phyloP scores from a whole-genome alignment of 2,329 filamentous ascomycete genomes.

The Neonectria sp. region DNA sequence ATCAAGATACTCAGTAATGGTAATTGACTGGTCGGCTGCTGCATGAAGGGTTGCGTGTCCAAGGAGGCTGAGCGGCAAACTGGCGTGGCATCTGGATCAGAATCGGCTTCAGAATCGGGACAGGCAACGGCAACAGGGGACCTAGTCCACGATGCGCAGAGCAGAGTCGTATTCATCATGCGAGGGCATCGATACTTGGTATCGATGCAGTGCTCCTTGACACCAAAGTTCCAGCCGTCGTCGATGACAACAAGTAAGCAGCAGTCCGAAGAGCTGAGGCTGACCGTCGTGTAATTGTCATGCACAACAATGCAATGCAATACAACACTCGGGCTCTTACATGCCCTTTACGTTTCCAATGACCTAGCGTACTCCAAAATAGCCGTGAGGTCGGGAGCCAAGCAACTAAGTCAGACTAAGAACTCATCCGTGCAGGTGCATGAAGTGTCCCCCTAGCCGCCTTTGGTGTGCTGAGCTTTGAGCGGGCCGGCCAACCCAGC shows the following conservation, averaged over 20 bases:
- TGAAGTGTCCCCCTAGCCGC: background rate
- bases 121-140: background rate
- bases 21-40: background rate
- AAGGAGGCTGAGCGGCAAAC: background rate
- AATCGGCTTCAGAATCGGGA: background rate
- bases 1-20: background rate
- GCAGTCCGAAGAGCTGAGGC: too few species aligned
- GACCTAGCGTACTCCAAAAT: background rate
- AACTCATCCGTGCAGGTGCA: background rate
- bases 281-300: too few species aligned
- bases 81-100: background rate
- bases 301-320: background rate
- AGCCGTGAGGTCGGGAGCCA: background rate
- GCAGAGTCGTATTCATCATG: conserved; percentile 3
- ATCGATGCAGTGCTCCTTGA: background rate
- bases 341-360: background rate
- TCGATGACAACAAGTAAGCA: background rate
- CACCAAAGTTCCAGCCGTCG: background rate
- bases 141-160: background rate
- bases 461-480: background rate
- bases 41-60: background rate
- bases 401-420: background rate
- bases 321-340: background rate
- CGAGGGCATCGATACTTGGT: background rate
- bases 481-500: background rate